phyloP scores from a whole-genome alignment of 495 filamentous ascomycete species.

The Gamarada debralockiae region DNA sequence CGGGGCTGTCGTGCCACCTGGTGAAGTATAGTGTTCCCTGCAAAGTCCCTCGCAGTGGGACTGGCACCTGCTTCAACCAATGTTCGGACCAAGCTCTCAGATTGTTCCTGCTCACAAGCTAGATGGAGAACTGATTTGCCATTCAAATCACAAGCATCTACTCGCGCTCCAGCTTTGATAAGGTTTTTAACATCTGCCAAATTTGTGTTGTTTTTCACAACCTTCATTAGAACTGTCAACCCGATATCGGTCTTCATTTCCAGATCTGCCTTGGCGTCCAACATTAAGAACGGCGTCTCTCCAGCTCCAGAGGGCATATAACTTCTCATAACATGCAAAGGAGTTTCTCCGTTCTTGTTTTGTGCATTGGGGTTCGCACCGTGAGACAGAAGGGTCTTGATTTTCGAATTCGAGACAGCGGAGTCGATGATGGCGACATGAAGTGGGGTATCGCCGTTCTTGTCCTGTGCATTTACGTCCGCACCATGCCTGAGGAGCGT shows the following conservation, averaged over 20 bases:
- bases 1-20: not conserved
- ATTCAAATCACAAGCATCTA: not conserved
- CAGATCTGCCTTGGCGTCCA: constrained; percentile 19
- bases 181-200: not conserved
- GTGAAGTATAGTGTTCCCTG: constrained; percentile 16
- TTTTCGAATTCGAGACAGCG: not conserved
- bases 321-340: constrained; percentile 1
- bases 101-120: not conserved
- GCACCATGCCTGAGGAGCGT: not conserved
- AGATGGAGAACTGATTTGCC: constrained; percentile 6
- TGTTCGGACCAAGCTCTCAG: not conserved
- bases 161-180: not conserved
- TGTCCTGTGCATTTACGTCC: constrained; percentile 17
- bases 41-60: constrained; percentile 1
- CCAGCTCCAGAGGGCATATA: not conserved
- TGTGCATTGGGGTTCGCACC: constrained; percentile 7
- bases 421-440: not conserved
- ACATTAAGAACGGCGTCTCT: constrained; percentile 1
- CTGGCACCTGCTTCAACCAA: constrained; percentile 12
- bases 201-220: not conserved
- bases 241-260: constrained; percentile 22
- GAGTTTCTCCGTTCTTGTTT: constrained; percentile 8
- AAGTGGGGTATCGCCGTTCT: constrained; percentile 17
- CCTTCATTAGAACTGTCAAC: constrained; percentile 8
- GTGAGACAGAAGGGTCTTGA: not conserved